Base-by-base conservation (phyloP, 1,139 yeast species). In the Schwanniomyces etchellsii region DNA sequence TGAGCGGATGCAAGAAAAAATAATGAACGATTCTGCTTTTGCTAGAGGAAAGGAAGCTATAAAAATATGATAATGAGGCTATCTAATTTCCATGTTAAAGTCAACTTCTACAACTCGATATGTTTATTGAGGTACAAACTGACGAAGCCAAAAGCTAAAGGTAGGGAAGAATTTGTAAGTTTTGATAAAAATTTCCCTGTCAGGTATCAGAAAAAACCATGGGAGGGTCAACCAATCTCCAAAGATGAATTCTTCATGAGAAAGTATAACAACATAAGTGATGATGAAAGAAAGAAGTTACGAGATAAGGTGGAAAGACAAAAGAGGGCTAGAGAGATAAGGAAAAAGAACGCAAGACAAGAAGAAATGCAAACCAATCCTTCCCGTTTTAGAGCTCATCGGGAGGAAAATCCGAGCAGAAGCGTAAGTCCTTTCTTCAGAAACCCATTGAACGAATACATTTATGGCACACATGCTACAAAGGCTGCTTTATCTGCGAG, bases 391-490 rank as follows among this genome's bases (percentile, higher is more conserved):
- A n/a, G n/a, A n/a, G n/a, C n/a, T n/a, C n/a, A n/a, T n/a, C n/a
- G n/a, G n/a, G n/a, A n/a, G n/a, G n/a, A n/a, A n/a, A n/a, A n/a
- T n/a, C 27, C 24, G n/a, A 27, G 27, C 9, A 29, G 24, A 10
- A 24, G 20, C 13, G 28, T 27, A 20, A 22, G 27, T 14, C 31
- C 28, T 13, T 34, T 35, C 3, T 27, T 39, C 26, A 26, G 32
- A 31, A 64, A 63, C 33, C 80, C 88, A 0, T 50, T 77, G 25
- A 55, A 70, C 33, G 95, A 86, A 45, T 79, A 78, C 44, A 55
- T 86, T 2, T 85, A 71, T 48, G 96, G 96, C 4, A 77, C 81
- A 0, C 81, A 83, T 35, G 63, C 94, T 0, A 91, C 88, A 1
- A 45, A 70, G 18, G 81, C 95, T 1, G 94, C 86, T 0, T 57